phyloP scores from a whole-genome alignment of 768 basidiomycete genomes.

The Omphalotus guepiniiformis region DNA sequence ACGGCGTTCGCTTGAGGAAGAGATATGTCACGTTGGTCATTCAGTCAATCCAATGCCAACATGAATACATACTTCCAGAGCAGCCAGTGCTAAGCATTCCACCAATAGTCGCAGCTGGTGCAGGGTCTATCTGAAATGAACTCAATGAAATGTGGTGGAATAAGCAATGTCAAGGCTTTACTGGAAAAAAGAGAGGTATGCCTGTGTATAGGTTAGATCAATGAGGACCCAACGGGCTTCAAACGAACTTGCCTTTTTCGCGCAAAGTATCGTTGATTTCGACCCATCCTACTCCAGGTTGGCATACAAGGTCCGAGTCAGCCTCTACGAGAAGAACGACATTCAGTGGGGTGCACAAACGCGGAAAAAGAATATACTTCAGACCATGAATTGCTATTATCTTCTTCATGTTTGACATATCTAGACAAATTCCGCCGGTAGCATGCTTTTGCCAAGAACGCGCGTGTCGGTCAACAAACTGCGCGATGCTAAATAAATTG shows the following conservation, averaged over 20 bases:
- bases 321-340: constrained; percentile 37
- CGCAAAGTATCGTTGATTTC: constrained; percentile 65
- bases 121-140: constrained; percentile 66
- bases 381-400: constrained; percentile 72
- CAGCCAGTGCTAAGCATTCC: constrained; percentile 88
- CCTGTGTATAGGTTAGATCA: too few relatives aligned
- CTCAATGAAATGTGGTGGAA: not conserved
- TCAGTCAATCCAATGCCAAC: too few relatives aligned
- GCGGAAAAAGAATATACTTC: constrained; percentile 8
- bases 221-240: too few relatives aligned
- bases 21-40: not conserved
- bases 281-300: constrained; percentile 69
- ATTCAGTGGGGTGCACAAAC: not conserved
- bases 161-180: constrained; percentile 25
- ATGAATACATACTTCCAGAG: constrained; percentile 58
- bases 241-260: constrained; percentile 43
- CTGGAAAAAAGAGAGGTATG: constrained; percentile 82
- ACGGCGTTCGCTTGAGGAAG: constrained; percentile 64
- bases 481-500: not conserved
- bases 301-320: constrained; percentile 71
- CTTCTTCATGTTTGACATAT: constrained; percentile 74
- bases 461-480: not conserved
- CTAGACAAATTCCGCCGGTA: constrained; percentile 71
- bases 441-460: constrained; percentile 25
- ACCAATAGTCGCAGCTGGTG: constrained; percentile 76